Percentiles rank a stretch among this genome's conserved stretches.
Conservation (phyloP, 176 grass and related monocot species). For the Carex scoparia region DNA sequence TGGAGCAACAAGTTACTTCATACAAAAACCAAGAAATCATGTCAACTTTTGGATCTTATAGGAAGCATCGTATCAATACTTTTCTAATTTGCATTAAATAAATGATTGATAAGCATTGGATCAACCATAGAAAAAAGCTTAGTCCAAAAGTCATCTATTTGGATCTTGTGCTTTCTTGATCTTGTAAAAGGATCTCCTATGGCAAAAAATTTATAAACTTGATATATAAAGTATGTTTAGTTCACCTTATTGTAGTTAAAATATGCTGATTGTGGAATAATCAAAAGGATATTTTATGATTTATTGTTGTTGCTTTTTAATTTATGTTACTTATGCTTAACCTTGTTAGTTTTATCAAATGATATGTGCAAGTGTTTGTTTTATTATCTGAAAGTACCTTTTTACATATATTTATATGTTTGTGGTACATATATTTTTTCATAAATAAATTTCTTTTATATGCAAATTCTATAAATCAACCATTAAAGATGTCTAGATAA, state of each 20-base stretch:
- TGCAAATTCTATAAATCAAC: not conserved
- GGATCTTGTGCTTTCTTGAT: constrained; percentile 25
- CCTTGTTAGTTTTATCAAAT: not conserved
- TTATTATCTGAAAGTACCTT: not conserved
- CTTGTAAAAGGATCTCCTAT: not conserved
- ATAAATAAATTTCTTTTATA: not conserved
- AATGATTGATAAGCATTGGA: constrained; percentile 21
- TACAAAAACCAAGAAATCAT: constrained; percentile 23
- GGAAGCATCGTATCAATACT: constrained; percentile 21
- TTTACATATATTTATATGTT: not conserved
- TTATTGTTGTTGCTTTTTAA: not conserved
- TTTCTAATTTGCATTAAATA: constrained; percentile 9
- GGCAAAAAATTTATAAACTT: not conserved
- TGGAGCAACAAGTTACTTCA: constrained; percentile 25
- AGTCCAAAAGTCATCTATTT: constrained; percentile 28
- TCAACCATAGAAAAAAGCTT: constrained; percentile 18
- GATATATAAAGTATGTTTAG: not conserved
- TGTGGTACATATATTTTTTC: no score
- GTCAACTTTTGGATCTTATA: constrained; percentile 19
- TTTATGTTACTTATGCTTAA: not conserved
- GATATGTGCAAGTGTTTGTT: not conserved
- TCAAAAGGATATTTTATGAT: not conserved
- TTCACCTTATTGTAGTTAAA: not conserved
- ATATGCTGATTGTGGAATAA: not conserved
- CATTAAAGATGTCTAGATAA: not conserved